Conservation (phyloP, 805 yeast species). For the Kodamaea kaohsiungensis region DNA sequence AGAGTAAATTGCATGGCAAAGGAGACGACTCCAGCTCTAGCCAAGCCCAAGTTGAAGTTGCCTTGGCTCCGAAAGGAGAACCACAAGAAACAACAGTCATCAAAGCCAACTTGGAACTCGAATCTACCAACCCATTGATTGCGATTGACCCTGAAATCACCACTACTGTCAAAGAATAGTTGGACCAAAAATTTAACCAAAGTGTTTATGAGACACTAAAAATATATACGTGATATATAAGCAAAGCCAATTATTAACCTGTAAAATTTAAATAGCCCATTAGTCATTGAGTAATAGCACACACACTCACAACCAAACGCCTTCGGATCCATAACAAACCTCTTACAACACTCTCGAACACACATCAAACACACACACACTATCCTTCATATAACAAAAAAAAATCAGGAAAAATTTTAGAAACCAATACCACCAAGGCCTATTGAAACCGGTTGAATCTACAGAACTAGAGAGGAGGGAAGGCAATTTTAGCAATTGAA, state of each 20-base stretch:
- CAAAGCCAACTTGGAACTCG: conserved; percentile 3
- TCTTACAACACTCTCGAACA: neutral
- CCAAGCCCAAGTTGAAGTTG: neutral
- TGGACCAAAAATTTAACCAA: too few relatives aligned
- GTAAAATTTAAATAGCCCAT: too few relatives aligned
- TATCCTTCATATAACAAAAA: neutral
- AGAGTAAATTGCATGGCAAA: neutral
- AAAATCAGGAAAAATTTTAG: conserved; percentile 3
- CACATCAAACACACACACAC: neutral
- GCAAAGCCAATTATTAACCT: too few relatives aligned
- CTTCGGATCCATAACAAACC: neutral
- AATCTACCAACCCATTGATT: conserved; percentile 5
- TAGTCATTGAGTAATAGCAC: too few relatives aligned
- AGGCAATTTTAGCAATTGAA: neutral
- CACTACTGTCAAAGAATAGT: neutral
- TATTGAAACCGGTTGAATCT: neutral
- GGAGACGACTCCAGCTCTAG: too few relatives aligned
- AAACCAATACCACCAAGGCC: conserved; percentile 1
- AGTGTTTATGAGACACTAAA: too few relatives aligned
- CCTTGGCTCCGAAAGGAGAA: neutral
- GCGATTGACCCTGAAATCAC: conserved; percentile 4
- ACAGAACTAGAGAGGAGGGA: neutral
- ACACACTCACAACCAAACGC: neutral
- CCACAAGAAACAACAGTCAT: neutral
- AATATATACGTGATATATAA: too few relatives aligned